These are phyloP conservation scores for Elsinoe necatrix DNA, from an alignment of 2,329 filamentous ascomycete genomes.

Conservation along the genomic window DNA sequence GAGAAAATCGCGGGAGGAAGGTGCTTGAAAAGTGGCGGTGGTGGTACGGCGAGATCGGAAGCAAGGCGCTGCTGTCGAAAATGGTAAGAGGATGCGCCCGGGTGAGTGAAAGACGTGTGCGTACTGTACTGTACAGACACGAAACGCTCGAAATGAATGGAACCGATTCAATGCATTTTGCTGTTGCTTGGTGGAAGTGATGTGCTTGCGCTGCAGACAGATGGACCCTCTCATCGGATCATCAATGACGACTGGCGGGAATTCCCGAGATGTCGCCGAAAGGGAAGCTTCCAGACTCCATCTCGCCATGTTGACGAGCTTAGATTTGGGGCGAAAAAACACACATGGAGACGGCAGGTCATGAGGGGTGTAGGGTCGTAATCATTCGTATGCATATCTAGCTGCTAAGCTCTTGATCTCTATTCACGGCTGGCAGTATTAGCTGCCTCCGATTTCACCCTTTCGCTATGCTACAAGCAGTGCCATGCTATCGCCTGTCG, in stretches of 20 bases:
- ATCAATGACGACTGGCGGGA: conserved; percentile 13
- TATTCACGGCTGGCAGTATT: not conserved
- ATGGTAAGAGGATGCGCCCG: not conserved
- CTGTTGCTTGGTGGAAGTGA: not conserved
- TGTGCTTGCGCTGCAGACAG: not conserved
- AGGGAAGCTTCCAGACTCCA: conserved; percentile 7
- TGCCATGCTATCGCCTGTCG: conserved; percentile 7
- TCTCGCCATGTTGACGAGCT: too few relatives aligned
- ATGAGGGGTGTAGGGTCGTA: too few relatives aligned
- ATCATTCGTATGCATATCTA: not conserved
- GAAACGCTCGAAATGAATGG: not conserved
- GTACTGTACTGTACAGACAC: not conserved
- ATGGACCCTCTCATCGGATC: conserved; percentile 8
- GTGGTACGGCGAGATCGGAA: conserved; percentile 3
- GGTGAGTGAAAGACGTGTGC: not conserved
- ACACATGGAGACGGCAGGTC: too few relatives aligned
- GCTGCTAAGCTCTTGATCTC: not conserved
- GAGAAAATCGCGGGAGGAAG: not conserved
- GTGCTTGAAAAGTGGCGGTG: not conserved
- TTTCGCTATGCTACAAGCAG: not conserved
- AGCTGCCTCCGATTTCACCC: not conserved
- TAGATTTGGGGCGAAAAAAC: too few relatives aligned
- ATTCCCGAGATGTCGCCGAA: conserved; percentile 8
- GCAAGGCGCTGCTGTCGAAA: conserved; percentile 2
- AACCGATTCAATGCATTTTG: not conserved